Conservation (phyloP, 2,329 filamentous ascomycete species). For the Dothidotthia symphoricarpi region DNA sequence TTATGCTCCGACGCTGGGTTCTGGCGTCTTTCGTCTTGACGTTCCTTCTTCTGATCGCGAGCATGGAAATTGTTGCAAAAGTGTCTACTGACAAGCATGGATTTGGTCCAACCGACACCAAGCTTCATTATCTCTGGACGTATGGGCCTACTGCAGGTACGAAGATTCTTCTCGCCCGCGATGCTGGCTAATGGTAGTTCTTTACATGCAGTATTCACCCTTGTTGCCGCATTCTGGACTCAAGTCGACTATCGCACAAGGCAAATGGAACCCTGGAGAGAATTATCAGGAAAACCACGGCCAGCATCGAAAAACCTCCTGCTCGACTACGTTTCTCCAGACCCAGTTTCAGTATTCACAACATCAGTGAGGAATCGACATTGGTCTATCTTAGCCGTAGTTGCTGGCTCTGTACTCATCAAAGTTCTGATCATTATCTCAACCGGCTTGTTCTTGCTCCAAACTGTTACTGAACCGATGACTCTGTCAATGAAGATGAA, state of each 20-base stretch:
- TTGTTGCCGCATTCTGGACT: conserved; percentile 9
- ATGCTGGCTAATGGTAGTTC: too few species aligned
- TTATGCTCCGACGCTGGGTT: conserved; percentile 5
- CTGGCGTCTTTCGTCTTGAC: not conserved
- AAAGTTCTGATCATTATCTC: not conserved
- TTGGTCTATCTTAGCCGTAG: not conserved
- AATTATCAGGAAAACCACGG: conserved; percentile 1
- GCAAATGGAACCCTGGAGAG: conserved; percentile 7
- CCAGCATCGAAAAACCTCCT: conserved; percentile 7
- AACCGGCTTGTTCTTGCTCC: not conserved
- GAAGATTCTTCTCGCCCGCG: too few species aligned
- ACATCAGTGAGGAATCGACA: not conserved
- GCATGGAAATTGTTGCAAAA: conserved; percentile 5
- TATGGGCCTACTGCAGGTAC: conserved; percentile 11
- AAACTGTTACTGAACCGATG: not conserved
- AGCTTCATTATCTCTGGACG: conserved; percentile 8
- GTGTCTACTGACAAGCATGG: conserved; percentile 1
- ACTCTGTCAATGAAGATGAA: not conserved
- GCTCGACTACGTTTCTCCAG: conserved; percentile 10
- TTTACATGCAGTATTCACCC: conserved; percentile 4
- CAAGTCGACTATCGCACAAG: conserved; percentile 7
- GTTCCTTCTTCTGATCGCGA: conserved; percentile 1
- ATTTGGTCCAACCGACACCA: conserved; percentile 1
- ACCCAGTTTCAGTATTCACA: not conserved
- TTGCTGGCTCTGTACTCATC: not conserved